Percentiles rank a stretch among this genome's conserved stretches.
These are phyloP conservation scores for Zoysia pacifica DNA, from an alignment of 176 grass and related monocot species.

Conservation along the genomic window DNA sequence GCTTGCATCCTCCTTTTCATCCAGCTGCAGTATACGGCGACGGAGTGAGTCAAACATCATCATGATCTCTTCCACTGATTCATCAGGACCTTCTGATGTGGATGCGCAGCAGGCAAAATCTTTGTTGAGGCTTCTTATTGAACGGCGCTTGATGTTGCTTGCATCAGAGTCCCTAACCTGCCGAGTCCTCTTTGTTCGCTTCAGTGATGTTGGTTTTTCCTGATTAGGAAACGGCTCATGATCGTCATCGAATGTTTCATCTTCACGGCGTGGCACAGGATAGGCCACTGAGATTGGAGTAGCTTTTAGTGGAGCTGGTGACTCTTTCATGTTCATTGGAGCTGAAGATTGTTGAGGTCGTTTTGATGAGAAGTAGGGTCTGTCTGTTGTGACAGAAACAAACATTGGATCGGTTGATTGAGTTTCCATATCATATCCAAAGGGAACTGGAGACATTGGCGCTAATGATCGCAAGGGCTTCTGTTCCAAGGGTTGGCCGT, in stretches of 20 bases:
- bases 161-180: constrained; percentile 2
- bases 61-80: constrained; percentile 46
- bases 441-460: constrained; percentile 52
- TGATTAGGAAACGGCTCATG: neutral
- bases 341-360: constrained; percentile 17
- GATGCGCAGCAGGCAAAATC: constrained; percentile 31
- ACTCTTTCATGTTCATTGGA: constrained; percentile 3
- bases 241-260: constrained; percentile 28
- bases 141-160: constrained; percentile 25
- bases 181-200: constrained; percentile 17
- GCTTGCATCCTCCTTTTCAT: constrained; percentile 45
- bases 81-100: constrained; percentile 34
- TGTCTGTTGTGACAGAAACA: constrained; percentile 42
- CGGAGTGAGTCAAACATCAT: constrained; percentile 64
- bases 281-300: constrained; percentile 34
- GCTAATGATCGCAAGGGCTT: constrained; percentile 60
- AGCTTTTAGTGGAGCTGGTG: constrained; percentile 33
- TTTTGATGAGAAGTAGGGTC: constrained; percentile 19
- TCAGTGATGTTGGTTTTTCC: constrained; percentile 9
- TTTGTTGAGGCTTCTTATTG: constrained; percentile 38
- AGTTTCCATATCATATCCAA: constrained; percentile 41
- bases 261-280: neutral
- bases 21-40: constrained; percentile 45
- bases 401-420: constrained; percentile 39
- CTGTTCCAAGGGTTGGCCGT: constrained; percentile 18